Percentiles rank a stretch among this genome's conserved stretches.
phyloP scores from a whole-genome alignment of 257 asterid species.

The Solanum infundibuliforme region DNA sequence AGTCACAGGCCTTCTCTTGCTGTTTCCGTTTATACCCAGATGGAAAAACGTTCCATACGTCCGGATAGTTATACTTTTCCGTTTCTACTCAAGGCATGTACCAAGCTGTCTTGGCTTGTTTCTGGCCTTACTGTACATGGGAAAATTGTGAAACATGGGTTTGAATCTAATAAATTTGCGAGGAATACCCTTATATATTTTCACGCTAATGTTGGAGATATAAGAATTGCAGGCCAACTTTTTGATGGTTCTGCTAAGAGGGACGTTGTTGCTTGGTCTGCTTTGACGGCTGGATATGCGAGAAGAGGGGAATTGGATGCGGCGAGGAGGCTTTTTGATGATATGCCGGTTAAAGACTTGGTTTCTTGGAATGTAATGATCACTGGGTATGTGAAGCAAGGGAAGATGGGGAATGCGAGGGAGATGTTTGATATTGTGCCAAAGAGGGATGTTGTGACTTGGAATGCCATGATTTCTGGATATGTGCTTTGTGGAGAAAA shows the following conservation, averaged over 20 bases:
- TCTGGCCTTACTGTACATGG: conserved; percentile 47
- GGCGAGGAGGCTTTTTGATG: conserved; percentile 47
- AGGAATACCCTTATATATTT: conserved; percentile 60
- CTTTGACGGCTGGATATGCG: conserved; percentile 66
- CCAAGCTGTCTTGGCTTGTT: conserved; percentile 48
- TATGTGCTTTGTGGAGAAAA: conserved; percentile 37
- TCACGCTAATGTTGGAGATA: conserved; percentile 58
- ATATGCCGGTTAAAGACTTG: conserved; percentile 57
- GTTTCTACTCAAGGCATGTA: conserved; percentile 52
- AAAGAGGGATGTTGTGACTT: conserved; percentile 50
- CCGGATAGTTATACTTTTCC: conserved; percentile 60
- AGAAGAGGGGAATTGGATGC: conserved; percentile 40
- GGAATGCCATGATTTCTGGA: conserved; percentile 69
- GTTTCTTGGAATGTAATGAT: conserved; percentile 79
- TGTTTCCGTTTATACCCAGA: conserved; percentile 24
- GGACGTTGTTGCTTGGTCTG: conserved; percentile 80
- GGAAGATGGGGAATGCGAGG: conserved; percentile 47
- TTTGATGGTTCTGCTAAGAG: conserved; percentile 31
- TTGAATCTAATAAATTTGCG: conserved; percentile 47
- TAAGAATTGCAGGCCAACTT: conserved; percentile 32
- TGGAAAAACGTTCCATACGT: conserved; percentile 24
- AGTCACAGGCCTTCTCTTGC: conserved; percentile 46
- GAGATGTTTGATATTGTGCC: conserved; percentile 48
- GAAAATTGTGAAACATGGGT: conserved; percentile 49
- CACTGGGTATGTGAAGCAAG: conserved; percentile 58